These are phyloP conservation scores for Heliophila coronopifolia DNA, from an alignment of 441 rosid species.

Conservation along the genomic window DNA sequence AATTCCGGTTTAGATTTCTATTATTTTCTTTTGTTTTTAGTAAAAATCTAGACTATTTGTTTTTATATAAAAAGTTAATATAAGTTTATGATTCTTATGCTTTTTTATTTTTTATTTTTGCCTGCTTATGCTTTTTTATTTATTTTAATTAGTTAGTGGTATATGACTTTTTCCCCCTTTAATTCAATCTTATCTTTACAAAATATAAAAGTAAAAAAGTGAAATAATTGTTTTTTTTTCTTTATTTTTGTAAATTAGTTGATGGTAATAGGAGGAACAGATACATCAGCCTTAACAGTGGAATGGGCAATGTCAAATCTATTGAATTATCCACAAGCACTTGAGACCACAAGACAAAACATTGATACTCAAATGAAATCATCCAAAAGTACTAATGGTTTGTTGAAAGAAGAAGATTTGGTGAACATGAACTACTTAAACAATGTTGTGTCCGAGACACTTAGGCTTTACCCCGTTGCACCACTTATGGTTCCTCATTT, in stretches of 20 bases:
- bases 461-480: slow-evolving; percentile 38
- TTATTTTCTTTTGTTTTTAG: too few relatives aligned
- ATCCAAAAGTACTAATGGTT: slow-evolving; percentile 7
- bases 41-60: too few relatives aligned
- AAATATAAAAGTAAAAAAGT: too few relatives aligned
- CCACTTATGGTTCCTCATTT: slow-evolving; percentile 42
- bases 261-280: slow-evolving; percentile 34
- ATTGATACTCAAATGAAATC: slow-evolving; percentile 27
- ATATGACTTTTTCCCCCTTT: too few relatives aligned
- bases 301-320: slow-evolving; percentile 49
- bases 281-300: slow-evolving; percentile 36
- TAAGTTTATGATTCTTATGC: too few relatives aligned
- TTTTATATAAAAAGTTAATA: too few relatives aligned
- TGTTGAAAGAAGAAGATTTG: slow-evolving; percentile 41
- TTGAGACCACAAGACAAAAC: slow-evolving; percentile 30
- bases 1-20: background rate
- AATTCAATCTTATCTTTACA: too few relatives aligned
- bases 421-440: slow-evolving; percentile 39
- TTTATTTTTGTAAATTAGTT: slow-evolving; percentile 20
- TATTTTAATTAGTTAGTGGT: too few relatives aligned
- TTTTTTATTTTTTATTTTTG: too few relatives aligned
- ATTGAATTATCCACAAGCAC: slow-evolving; percentile 34
- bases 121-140: too few relatives aligned
- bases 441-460: slow-evolving; percentile 36
- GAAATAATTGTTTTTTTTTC: background rate